Base-by-base conservation (phyloP, 169 alveolate genomes). In the Eimeria praecox region DNA sequence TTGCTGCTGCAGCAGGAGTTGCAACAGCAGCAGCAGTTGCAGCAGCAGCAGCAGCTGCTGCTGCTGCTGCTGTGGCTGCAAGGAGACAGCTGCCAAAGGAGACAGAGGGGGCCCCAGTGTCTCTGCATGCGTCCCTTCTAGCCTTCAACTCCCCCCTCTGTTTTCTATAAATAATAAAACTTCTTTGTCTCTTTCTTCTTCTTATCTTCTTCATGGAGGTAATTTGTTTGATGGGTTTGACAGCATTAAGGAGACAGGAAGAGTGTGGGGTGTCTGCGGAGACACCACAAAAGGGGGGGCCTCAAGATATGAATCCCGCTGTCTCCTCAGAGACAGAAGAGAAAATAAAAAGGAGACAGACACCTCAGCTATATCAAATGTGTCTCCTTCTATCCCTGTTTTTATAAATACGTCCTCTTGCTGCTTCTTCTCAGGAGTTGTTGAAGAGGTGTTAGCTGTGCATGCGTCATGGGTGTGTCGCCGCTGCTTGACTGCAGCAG, bases 401-500 rank as follows among this genome's bases (percentile, higher is more conserved):
- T 10, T 44, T n/a, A 44, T 78, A 6, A 78, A 78, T 24, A 78
- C 89, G 40, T 78, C 64, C 16, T 33, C 89, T 18, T 78, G 89
- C 62, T 6, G 69, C 27, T 33, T 16, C 42, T 12, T n/a, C n/a
- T 42, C 18, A 22, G 64, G 89, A 42, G 18, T 66, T 22, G 42
- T 78, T 12, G 89, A 78, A 52, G 69, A 52, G 42, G 30, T 78
- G 40, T 14, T 46, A 27, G 89, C 89, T 5, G 33, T 73, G 49
- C 85, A 73, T 30, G 56, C 38, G 54, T 73, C 85, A 38, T 73
- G 46, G 56, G 85, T 33, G 49, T 73, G 85, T 20, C 85, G 85
- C 85, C 85, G 85, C 54, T 73, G 85, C 52, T 54, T 73, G 14
- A 73, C 56, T 6, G 85, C 46, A 30, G 56, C 85, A 49, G 38